phyloP scores from a whole-genome alignment of 2,329 filamentous ascomycete genomes.

The Trichoderma gracile region DNA sequence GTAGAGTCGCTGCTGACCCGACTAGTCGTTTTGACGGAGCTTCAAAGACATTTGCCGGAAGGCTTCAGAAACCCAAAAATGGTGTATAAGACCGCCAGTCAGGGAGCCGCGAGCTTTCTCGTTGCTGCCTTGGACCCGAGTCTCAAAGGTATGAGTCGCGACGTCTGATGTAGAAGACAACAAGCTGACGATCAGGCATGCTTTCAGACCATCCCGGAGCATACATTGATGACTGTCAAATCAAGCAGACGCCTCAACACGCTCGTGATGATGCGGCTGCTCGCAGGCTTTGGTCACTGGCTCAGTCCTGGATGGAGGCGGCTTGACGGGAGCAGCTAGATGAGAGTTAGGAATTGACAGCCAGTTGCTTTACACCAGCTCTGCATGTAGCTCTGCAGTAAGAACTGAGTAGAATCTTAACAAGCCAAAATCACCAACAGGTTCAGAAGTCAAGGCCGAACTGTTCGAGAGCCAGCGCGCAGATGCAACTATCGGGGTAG shows the following conservation, averaged over 20 bases:
- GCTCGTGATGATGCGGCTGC: background rate
- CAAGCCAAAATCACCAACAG: no score
- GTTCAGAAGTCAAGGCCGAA: background rate
- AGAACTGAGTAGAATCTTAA: no score
- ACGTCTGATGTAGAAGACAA: accelerated
- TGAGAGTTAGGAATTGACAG: no score
- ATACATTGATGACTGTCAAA: constrained; percentile 8
- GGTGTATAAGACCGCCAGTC: constrained; percentile 15
- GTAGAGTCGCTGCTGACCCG: background rate
- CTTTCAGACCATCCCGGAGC: constrained; percentile 1
- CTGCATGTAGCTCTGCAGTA: no score
- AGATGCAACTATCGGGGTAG: background rate
- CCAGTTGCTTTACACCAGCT: no score
- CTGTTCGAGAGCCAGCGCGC: background rate
- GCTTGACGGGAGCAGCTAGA: background rate
- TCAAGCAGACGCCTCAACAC: background rate
- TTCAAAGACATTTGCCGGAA: constrained; percentile 12
- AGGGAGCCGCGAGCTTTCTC: constrained; percentile 23
- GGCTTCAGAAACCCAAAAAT: constrained; percentile 20
- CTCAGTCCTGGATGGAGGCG: constrained; percentile 6
- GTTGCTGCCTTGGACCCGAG: constrained; percentile 20
- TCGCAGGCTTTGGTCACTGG: constrained; percentile 11
- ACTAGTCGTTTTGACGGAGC: constrained; percentile 20
- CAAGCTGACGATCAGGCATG: background rate
- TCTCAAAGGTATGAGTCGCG: background rate